Evolutionary conservation across 768 basidiomycete species (phyloP).

Genomic region (Strobilomyces echinocephalus): DNA sequence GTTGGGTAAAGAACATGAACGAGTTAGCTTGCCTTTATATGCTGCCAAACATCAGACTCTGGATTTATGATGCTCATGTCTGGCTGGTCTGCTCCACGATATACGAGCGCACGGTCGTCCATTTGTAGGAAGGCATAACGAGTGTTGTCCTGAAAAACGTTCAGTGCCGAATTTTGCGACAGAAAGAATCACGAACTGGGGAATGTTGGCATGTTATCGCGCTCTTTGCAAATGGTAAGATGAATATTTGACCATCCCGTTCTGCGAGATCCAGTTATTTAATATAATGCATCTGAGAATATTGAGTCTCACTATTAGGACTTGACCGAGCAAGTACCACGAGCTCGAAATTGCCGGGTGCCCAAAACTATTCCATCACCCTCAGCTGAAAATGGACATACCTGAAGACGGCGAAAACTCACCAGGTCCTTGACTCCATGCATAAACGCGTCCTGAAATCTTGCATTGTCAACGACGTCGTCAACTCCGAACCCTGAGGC

Average conservation of each 20-base stretch:
- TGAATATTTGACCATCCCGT: slow-evolving; percentile 68
- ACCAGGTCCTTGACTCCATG: slow-evolving; percentile 72
- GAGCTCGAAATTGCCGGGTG: slow-evolving; percentile 86
- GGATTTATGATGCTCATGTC: slow-evolving; percentile 98
- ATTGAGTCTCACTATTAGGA: slow-evolving; percentile 42
- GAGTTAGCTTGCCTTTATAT: slow-evolving; percentile 64
- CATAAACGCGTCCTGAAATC: slow-evolving; percentile 84
- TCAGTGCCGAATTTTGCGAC: slow-evolving; percentile 3
- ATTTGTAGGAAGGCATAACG: slow-evolving; percentile 93
- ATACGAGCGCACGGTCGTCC: slow-evolving; percentile 90
- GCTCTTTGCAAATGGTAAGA: slow-evolving; percentile 91
- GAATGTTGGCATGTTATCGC: slow-evolving; percentile 88
- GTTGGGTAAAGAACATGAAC: not conserved
- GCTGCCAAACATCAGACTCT: slow-evolving; percentile 97
- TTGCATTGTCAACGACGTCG: slow-evolving; percentile 50
- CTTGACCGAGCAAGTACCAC: slow-evolving; percentile 61
- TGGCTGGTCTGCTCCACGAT: slow-evolving; percentile 94
- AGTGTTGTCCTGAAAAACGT: slow-evolving; percentile 74
- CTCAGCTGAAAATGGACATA: slow-evolving; percentile 1
- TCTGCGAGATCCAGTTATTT: slow-evolving; percentile 32
- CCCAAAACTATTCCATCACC: slow-evolving; percentile 70
- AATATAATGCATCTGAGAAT: not conserved
- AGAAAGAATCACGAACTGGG: slow-evolving; percentile 52
- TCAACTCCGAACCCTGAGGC: slow-evolving; percentile 73
- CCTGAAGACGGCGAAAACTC: slow-evolving; percentile 19